Evolutionary conservation across 140 eudicot genomes (phyloP).

Genomic region (Senecio squalidus): DNA sequence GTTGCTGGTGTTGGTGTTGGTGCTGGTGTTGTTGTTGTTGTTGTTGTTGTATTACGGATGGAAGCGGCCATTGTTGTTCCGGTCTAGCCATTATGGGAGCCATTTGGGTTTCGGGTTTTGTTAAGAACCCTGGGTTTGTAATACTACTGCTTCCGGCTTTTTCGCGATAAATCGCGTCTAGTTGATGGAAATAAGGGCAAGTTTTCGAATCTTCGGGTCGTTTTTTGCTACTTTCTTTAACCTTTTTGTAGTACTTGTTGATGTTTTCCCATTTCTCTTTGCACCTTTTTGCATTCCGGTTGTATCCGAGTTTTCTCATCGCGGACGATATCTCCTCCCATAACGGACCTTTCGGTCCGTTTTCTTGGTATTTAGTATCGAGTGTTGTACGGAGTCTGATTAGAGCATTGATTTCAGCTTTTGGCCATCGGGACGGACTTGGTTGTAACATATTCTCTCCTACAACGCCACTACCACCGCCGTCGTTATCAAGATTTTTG

Average conservation of each 20-base stretch:
- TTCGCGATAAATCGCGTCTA: conserved; percentile 65
- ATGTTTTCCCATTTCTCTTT: conserved; percentile 77
- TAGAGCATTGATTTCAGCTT: conserved; percentile 71
- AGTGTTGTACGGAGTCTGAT: conserved; percentile 61
- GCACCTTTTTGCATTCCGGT: conserved; percentile 54
- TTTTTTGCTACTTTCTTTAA: conserved; percentile 53
- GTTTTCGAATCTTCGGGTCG: conserved; percentile 60
- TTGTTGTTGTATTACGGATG: no score
- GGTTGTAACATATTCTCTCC: conserved; percentile 29
- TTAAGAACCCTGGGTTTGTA: conserved; percentile 2
- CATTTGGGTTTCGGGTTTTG: conserved; percentile 39
- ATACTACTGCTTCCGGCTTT: conserved; percentile 23
- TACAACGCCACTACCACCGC: conserved; percentile 42
- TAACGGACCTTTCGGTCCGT: conserved; percentile 64
- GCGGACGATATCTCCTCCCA: conserved; percentile 60
- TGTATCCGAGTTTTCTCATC: conserved; percentile 46
- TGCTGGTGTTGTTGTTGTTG: background rate
- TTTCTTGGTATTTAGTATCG: conserved; percentile 75
- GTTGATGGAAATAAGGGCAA: conserved; percentile 38
- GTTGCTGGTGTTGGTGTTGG: conserved; percentile 5
- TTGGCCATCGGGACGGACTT: conserved; percentile 88
- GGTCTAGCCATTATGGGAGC: conserved; percentile 69
- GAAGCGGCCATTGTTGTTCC: conserved; percentile 80
- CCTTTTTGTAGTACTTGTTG: conserved; percentile 62
- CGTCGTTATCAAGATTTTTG: conserved; percentile 25